Base-by-base conservation (phyloP, 2,329 filamentous ascomycete genomes). In the Claviceps pusilla region DNA sequence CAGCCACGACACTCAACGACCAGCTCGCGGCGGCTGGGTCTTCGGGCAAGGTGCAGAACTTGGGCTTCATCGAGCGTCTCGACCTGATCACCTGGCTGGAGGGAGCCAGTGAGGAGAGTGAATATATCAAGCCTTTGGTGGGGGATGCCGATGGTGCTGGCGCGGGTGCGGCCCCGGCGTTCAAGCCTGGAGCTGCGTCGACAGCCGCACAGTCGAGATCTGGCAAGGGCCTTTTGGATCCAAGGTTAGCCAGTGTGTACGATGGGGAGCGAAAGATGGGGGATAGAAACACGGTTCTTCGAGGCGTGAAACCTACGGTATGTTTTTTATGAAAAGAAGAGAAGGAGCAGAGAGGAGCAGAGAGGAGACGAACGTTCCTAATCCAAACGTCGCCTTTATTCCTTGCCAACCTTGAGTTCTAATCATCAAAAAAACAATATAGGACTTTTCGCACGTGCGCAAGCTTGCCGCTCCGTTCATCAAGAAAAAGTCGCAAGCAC, bases 361-460 rank as follows among this genome's bases (percentile, higher is more conserved):
- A 37, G 7, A 37, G 11, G 9, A 37, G 7, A 9, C 10, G 35
- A 11, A 7, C 31, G 31, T 33, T 33, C 1, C 31, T 33, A 7
- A 33, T 9, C 31, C 31, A 33, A 33, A 6, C 31, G 31, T 33
- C 6, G 31, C 31, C 9, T 33, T 33, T 9, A 33, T 33, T 9
- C 31, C 4, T 33, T 33, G 31, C 31, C 24, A 24, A 24, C 0
- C 24, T 24, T 24, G 24, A 24, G 24, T 24, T 24, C 24, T 33
- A 1, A 33, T 9, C 9, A 37, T 37, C 35, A 37, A 46, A 7
- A 3, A 24, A 24, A 24, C 24, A 24, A 24, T 9, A 46, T 7
- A 96, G 88, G 93, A 98, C 71, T 97, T 97, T 69, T 91, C 89
- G 16, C 84, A 90, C 63, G 86, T 96, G 59, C 87, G 90, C 63